Percentiles rank a stretch among this genome's conserved stretches.
Evolutionary conservation across 306 rosid species (phyloP).

Genomic region (Fagus crenata): DNA sequence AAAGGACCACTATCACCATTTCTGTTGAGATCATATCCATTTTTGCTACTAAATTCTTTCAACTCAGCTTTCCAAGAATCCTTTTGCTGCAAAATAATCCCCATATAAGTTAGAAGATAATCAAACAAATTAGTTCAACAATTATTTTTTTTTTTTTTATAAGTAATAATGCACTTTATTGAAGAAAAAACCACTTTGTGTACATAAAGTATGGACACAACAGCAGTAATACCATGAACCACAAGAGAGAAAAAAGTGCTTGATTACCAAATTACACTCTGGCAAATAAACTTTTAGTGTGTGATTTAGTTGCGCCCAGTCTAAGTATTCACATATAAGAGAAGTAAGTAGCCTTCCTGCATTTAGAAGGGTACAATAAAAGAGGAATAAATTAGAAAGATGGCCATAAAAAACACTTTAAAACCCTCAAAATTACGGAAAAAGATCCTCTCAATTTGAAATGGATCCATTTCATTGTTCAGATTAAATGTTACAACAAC

Average conservation of each 20-base stretch:
- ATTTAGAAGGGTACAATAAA: conserved; percentile 19
- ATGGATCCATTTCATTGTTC: too few relatives aligned
- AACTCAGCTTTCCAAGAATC: conserved; percentile 93
- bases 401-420: background rate
- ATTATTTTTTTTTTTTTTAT: too few relatives aligned
- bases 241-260: background rate
- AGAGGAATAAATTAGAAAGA: background rate
- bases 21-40: conserved; percentile 92
- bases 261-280: conserved; percentile 92
- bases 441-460: too few relatives aligned
- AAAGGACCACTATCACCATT: conserved; percentile 90
- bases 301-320: conserved; percentile 97
- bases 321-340: conserved; percentile 84
- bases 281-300: conserved; percentile 92
- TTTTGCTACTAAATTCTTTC: conserved; percentile 88
- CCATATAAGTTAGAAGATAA: background rate
- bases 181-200: too few relatives aligned
- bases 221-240: background rate
- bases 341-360: conserved; percentile 96
- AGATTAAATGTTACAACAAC: too few relatives aligned
- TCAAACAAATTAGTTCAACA: conserved; percentile 3
- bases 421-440: too few relatives aligned
- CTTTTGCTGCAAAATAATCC: conserved; percentile 61
- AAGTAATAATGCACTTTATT: too few relatives aligned
- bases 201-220: too few relatives aligned